These are phyloP conservation scores for Rheum nobile DNA, from an alignment of 148 eudicot species.

Conservation along the genomic window DNA sequence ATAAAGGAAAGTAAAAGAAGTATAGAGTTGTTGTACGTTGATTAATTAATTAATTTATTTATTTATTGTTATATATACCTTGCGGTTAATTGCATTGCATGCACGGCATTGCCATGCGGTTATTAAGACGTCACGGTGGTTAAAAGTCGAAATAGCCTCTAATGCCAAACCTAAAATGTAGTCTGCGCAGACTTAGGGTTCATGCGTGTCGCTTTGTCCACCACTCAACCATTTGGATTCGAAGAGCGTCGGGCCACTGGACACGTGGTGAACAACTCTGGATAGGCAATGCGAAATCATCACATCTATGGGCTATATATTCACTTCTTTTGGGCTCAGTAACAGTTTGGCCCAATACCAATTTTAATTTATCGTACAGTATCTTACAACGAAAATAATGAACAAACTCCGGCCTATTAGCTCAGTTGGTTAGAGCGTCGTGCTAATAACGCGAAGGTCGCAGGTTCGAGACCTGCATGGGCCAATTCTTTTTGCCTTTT, in stretches of 20 bases:
- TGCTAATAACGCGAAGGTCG: constrained; percentile 98
- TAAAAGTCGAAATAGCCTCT: not conserved
- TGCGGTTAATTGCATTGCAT: constrained; percentile 1
- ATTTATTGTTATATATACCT: not conserved
- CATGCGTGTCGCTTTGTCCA: not conserved
- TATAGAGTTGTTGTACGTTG: not conserved
- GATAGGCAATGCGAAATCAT: not conserved
- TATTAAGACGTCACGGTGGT: not conserved
- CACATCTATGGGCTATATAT: not conserved
- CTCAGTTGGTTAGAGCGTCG: constrained; percentile 77
- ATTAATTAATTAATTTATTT: not conserved
- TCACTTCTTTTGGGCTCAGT: not conserved
- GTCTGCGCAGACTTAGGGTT: not conserved
- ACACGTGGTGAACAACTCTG: not conserved
- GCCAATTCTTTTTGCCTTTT: constrained; percentile 30
- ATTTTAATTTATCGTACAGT: too few species aligned
- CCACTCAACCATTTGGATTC: not conserved
- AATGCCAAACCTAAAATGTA: not conserved
- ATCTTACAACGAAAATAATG: too few species aligned
- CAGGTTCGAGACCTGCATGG: constrained; percentile 95
- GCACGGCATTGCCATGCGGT: constrained; percentile 3
- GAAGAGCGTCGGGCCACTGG: not conserved
- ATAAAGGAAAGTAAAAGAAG: too few species aligned
- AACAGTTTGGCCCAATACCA: not conserved
- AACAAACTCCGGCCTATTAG: constrained; percentile 38